Conservation (phyloP, 2,329 filamentous ascomycete species). For the Zalaria sp. region DNA sequence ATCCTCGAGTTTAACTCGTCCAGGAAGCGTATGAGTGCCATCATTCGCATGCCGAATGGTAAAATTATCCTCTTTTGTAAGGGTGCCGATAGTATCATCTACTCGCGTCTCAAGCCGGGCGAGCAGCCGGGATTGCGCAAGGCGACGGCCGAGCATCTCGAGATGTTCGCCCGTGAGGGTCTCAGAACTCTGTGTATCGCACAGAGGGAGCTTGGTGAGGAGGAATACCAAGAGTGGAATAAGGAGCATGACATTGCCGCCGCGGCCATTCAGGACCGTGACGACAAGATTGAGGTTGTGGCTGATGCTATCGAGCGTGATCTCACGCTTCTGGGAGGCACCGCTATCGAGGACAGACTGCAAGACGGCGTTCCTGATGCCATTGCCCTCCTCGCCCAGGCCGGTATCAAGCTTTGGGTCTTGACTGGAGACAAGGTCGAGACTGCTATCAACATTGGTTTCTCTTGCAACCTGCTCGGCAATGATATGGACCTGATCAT, state of each 20-base stretch:
- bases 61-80: constrained; percentile 90
- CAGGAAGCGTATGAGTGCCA: constrained; percentile 94
- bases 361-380: constrained; percentile 96
- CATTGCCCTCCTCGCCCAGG: constrained; percentile 77
- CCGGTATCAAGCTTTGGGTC: constrained; percentile 98
- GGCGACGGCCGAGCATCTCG: constrained; percentile 81
- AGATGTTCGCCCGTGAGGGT: constrained; percentile 93
- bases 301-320: constrained; percentile 86
- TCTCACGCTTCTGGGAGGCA: constrained; percentile 76
- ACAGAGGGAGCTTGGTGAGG: constrained; percentile 62
- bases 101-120: constrained; percentile 72
- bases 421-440: constrained; percentile 97
- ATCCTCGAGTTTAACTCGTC: constrained; percentile 96
- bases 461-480: constrained; percentile 92
- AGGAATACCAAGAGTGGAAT: constrained; percentile 75
- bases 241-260: constrained; percentile 78
- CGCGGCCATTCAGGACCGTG: constrained; percentile 67
- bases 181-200: constrained; percentile 91
- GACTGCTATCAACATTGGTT: constrained; percentile 98
- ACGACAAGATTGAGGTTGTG: constrained; percentile 83
- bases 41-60: constrained; percentile 85
- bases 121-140: constrained; percentile 74
- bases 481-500: constrained; percentile 97
- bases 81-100: constrained; percentile 93
- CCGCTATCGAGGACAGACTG: constrained; percentile 90